Evolutionary conservation across 2,329 filamentous ascomycete genomes (phyloP).

Genomic region (Diaporthe vaccinii): DNA sequence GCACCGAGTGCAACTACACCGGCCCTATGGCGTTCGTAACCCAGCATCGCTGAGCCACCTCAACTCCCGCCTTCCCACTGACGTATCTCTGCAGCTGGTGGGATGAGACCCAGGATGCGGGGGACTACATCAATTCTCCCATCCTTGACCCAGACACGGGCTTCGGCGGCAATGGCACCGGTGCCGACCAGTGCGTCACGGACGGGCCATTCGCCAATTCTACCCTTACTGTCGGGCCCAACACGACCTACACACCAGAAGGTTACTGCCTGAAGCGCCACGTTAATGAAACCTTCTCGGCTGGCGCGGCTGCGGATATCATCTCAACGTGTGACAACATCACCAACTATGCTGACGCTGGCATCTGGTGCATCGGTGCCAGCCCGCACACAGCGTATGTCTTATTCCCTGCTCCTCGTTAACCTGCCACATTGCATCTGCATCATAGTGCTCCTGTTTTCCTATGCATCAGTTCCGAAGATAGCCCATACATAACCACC

Average conservation of each 20-base stretch:
- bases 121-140: constrained; percentile 50
- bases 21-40: constrained; percentile 33
- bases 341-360: constrained; percentile 2
- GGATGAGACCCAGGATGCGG: constrained; percentile 41
- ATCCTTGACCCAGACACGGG: constrained; percentile 50
- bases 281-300: constrained; percentile 41
- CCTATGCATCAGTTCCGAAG: too few relatives aligned
- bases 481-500: not conserved
- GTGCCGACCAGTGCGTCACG: constrained; percentile 51
- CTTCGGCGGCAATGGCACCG: constrained; percentile 43
- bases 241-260: constrained; percentile 50
- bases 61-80: not conserved
- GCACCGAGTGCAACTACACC: constrained; percentile 48
- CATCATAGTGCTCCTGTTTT: not conserved
- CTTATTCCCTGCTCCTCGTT: not conserved
- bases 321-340: not conserved
- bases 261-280: constrained; percentile 56
- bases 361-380: constrained; percentile 7
- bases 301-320: constrained; percentile 1
- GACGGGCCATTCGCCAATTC: constrained; percentile 53
- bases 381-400: constrained; percentile 15
- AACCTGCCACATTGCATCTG: not conserved
- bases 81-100: not conserved
- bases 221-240: constrained; percentile 51
- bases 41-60: not conserved